Evolutionary conservation across 2,329 filamentous ascomycete species (phyloP).

Genomic region (Nothopassalora personata): DNA sequence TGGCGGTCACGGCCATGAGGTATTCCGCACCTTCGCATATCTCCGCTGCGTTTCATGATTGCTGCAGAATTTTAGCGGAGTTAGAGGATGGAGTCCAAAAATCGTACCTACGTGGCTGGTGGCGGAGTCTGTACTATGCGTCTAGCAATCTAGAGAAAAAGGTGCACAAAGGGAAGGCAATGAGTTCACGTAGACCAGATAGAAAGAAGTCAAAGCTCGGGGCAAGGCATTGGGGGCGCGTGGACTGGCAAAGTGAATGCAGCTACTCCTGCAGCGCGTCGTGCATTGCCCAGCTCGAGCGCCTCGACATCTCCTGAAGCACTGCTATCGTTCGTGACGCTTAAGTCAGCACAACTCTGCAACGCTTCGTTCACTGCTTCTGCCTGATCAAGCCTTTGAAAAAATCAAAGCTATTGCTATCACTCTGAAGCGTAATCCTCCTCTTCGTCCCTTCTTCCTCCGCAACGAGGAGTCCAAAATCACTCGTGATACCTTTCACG

Average conservation of each 20-base stretch:
- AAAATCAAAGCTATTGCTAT: conserved; percentile 98
- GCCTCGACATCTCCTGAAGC: neutral
- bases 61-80: too few relatives aligned
- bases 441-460: conserved; percentile 82
- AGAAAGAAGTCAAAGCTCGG: neutral
- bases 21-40: too few relatives aligned
- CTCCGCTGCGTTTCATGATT: too few relatives aligned
- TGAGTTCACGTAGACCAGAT: neutral
- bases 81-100: too few relatives aligned
- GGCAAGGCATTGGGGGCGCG: neutral
- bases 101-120: too few relatives aligned
- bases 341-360: neutral
- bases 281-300: neutral
- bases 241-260: neutral
- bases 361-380: conserved; percentile 53
- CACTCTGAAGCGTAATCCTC: conserved; percentile 81
- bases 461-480: conserved; percentile 81
- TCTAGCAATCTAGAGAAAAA: too few relatives aligned
- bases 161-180: neutral
- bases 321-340: neutral
- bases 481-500: conserved; percentile 81
- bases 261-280: neutral
- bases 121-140: too few relatives aligned
- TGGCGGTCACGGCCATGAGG: too few relatives aligned
- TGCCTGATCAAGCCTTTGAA: conserved; percentile 80